Conservation (phyloP, 2,329 filamentous ascomycete species). For the Microcyclospora tardicrescens region DNA sequence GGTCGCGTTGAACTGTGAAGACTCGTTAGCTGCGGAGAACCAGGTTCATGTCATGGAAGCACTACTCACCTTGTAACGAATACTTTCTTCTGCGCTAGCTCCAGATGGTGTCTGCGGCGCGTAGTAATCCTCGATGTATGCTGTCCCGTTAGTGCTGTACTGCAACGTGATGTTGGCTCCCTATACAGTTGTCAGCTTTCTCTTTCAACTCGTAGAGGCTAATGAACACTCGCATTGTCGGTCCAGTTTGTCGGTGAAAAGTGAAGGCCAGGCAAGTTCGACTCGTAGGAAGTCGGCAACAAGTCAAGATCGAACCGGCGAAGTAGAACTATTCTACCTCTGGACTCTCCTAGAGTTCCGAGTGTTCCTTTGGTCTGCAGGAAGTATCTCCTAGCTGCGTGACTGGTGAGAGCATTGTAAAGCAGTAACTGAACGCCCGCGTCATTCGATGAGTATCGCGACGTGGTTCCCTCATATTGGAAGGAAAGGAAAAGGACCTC, state of each 20-base stretch:
- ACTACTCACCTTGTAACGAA: conserved; percentile 27
- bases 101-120: conserved; percentile 23
- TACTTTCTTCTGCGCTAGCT: conserved; percentile 25
- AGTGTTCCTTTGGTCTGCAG: conserved; percentile 25
- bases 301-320: conserved; percentile 34
- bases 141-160: conserved; percentile 30
- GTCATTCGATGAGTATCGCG: conserved; percentile 22
- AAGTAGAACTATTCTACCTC: conserved; percentile 31
- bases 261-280: conserved; percentile 33
- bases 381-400: conserved; percentile 29
- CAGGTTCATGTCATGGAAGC: not conserved
- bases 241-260: conserved; percentile 33
- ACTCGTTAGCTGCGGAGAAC: not conserved
- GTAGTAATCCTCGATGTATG: conserved; percentile 41
- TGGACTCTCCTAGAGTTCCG: conserved; percentile 24
- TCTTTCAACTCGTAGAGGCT: no score
- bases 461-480: conserved; percentile 33
- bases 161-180: conserved; percentile 26
- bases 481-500: conserved; percentile 37
- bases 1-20: conserved; percentile 29
- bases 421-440: conserved; percentile 27
- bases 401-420: conserved; percentile 27
- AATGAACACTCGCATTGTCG: conserved; percentile 23
- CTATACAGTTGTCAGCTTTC: not conserved
- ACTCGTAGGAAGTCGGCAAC: conserved; percentile 24